Conservation (phyloP, 73 alveolate species). For the Paramecium caudatum region DNA sequence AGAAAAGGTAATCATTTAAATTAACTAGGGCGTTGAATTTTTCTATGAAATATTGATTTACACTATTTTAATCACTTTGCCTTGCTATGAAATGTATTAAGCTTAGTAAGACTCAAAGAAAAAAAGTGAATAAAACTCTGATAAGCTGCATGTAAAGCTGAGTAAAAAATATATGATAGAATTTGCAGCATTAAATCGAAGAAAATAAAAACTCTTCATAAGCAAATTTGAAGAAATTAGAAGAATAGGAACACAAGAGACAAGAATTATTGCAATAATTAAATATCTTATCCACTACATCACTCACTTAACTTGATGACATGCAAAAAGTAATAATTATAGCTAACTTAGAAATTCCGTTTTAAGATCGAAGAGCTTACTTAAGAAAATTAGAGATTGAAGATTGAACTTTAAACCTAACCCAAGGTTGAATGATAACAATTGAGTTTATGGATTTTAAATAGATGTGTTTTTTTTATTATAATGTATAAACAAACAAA, state of each 20-base stretch:
- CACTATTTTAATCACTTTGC: conserved; percentile 50
- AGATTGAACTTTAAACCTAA: too few relatives aligned
- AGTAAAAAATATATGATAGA: neutral
- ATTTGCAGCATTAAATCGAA: neutral
- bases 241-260: conserved; percentile 15
- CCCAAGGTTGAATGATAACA: too few relatives aligned
- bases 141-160: neutral
- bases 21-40: conserved; percentile 71
- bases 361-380: neutral
- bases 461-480: too few relatives aligned
- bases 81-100: conserved; percentile 64
- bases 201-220: neutral
- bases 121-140: conserved; percentile 60
- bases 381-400: conserved; percentile 5
- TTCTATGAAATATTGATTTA: conserved; percentile 72
- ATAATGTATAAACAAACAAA: neutral
- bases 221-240: neutral
- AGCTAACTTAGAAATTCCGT: neutral
- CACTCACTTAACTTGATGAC: conserved; percentile 10
- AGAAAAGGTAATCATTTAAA: conserved; percentile 65
- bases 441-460: too few relatives aligned
- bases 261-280: neutral
- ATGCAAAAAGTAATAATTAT: neutral
- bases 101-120: conserved; percentile 56
- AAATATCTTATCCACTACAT: neutral